Percentiles rank a stretch among this genome's conserved stretches.
phyloP scores from a whole-genome alignment of 2,329 filamentous ascomycete species.

The Ceratocystis variospora region DNA sequence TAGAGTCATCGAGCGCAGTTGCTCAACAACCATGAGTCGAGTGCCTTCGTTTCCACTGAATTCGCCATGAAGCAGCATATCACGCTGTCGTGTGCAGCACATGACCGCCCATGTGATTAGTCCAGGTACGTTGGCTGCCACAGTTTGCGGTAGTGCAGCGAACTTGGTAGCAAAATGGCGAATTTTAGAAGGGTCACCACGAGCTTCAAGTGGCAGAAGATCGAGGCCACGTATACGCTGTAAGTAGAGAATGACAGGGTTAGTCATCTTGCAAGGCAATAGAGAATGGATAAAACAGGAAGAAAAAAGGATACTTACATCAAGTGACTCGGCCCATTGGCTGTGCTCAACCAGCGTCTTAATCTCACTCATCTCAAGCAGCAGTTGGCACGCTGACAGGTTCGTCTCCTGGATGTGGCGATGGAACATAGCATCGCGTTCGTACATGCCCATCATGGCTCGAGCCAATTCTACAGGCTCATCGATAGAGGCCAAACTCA shows the following conservation, averaged over 20 bases:
- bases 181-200: conserved; percentile 63
- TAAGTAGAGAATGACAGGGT: not conserved
- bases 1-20: conserved; percentile 66
- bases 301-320: conserved; percentile 32
- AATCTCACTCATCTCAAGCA: conserved; percentile 48
- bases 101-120: conserved; percentile 87
- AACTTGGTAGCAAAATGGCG: conserved; percentile 71
- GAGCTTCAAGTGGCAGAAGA: conserved; percentile 65
- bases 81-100: conserved; percentile 67
- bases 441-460: conserved; percentile 51
- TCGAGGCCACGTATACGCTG: conserved; percentile 61
- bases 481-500: conserved; percentile 37
- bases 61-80: conserved; percentile 52
- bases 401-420: conserved; percentile 44
- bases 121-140: conserved; percentile 80
- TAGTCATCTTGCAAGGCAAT: too few species aligned
- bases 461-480: conserved; percentile 46
- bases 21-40: conserved; percentile 49
- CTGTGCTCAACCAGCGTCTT: conserved; percentile 41
- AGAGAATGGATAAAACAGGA: too few species aligned
- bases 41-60: conserved; percentile 62
- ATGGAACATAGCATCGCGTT: conserved; percentile 47
- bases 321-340: conserved; percentile 44
- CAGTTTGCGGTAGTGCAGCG: conserved; percentile 59
- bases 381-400: conserved; percentile 40